Evolutionary conservation across 345 rosid genomes (phyloP).

Genomic region (Eucalyptus curtisii): DNA sequence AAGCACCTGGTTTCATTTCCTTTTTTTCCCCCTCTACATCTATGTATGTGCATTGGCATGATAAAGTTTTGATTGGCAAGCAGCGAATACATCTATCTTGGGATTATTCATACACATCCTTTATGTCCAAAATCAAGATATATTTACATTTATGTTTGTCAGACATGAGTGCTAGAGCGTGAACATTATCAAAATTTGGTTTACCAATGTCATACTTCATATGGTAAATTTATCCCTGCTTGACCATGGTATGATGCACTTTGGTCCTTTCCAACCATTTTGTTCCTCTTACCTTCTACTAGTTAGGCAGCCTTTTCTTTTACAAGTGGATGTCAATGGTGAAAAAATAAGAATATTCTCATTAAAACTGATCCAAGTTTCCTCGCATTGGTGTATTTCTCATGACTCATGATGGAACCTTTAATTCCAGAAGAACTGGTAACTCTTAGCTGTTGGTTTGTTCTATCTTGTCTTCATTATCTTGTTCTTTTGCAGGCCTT

Average conservation of each 20-base stretch:
- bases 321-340: neutral
- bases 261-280: neutral
- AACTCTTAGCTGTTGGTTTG: neutral
- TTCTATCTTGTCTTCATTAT: neutral
- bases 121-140: neutral
- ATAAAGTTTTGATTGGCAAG: neutral
- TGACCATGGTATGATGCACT: neutral
- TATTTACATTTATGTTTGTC: neutral
- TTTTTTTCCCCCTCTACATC: neutral
- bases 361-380: neutral
- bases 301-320: neutral
- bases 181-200: neutral
- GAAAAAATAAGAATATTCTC: neutral
- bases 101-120: neutral
- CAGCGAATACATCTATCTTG: neutral
- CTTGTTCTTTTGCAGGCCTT: constrained; percentile 39
- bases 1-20: neutral
- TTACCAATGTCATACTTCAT: neutral
- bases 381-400: neutral
- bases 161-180: neutral
- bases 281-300: neutral
- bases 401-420: neutral
- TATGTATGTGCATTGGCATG: neutral
- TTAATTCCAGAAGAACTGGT: neutral
- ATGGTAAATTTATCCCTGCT: neutral